Evolutionary conservation across 768 basidiomycete species (phyloP), one percentile per base, ranked within the genome.

Genomic region (Rhizopogon rudus): DNA sequence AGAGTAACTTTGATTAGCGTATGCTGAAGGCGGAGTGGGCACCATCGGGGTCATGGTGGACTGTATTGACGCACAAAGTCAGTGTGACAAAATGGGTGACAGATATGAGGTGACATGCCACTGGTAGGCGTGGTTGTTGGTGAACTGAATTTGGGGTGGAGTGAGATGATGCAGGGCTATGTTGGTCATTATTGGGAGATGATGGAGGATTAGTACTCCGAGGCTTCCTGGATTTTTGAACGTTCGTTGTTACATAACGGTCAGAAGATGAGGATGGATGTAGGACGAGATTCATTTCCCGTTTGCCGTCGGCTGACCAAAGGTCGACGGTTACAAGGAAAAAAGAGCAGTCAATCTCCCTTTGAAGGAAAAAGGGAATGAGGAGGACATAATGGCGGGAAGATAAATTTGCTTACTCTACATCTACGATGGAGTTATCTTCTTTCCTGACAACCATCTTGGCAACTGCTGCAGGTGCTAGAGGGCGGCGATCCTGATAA

Each of bases 311-410:
- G 43, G 77, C 79, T 0, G 91, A 91, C 90, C 93, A 96, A 2
- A 98, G 74, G 72, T 97, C 94, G n/a, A 92, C 92, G 16, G 91
- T 90, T 28, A 93, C 87, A 42, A 97, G 71, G 67, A 98, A 91
- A 72, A 93, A 95, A 1, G 90, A 88, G 58, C 80, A 84, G 68
- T 95, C 89, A 49, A 96, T 77, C 45, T 91, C 87, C 60, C 94
- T 96, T 64, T 13, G 6, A 33, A 16, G 6, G 65, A 12, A 5
- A 29, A 16, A 6, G 14, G 2, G 41, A 56, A 29, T 59, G 59
- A 33, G 59, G 16, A 58, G 13, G 41, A 14, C 48, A 44, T 44
- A 44, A 45, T 40, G 37, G n/a, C 6, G 22, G 43, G 29, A 20
- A 17, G 25, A 25, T 10, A 22, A 0, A 43, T 51, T 40, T 55